Evolutionary conservation across 2,329 filamentous ascomycete genomes (phyloP), one percentile per base, ranked within the genome.

Genomic region (Xylaria polymorpha): DNA sequence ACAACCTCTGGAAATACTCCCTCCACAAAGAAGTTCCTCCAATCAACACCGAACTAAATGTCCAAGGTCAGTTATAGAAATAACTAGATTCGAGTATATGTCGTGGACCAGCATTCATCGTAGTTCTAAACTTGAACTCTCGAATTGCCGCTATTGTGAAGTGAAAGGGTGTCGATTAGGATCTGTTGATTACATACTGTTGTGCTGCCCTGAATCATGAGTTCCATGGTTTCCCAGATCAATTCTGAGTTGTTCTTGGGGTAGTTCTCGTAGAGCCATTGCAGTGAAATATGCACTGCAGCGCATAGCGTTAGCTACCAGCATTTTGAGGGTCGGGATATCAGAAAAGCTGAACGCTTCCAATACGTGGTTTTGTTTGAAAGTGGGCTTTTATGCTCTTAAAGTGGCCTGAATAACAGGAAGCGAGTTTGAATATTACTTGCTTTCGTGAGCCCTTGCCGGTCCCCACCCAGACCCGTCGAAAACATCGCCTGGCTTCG

Each of bases 201-300:
- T 79, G 35, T 67, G 41, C 58, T 72, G 12, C 75, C 85, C 76
- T 73, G 84, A 81, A n/a, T 88, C 87, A 83, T 81, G 67, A 82
- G 75, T 29, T 82, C 76, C 80, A 82, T 83, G 0, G 79, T 81
- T 48, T 82, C 78, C 80, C 79, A 82, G 20, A 83, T 77, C 8
- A 80, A 48, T 18, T 74, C 57, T 0, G 80, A 76, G 12, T 81
- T 78, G 7, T 80, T 79, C 22, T 75, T 71, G 0, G 77, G 77
- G 59, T 79, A 69, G 5, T 74, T 73, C 35, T 81, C 79, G 29
- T 79, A 76, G n/a, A 82, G 71, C 80, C 81, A 82, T 69, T 83
- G 80, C 7, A 83, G 73, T 0, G 80, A 76, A 37, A 68, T 68
- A 61, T 70, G 68, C 58, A 62, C 66, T 71, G 15, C 4, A 18